Conservation (phyloP, 805 yeast species). For the Hanseniaspora taiwanica region DNA sequence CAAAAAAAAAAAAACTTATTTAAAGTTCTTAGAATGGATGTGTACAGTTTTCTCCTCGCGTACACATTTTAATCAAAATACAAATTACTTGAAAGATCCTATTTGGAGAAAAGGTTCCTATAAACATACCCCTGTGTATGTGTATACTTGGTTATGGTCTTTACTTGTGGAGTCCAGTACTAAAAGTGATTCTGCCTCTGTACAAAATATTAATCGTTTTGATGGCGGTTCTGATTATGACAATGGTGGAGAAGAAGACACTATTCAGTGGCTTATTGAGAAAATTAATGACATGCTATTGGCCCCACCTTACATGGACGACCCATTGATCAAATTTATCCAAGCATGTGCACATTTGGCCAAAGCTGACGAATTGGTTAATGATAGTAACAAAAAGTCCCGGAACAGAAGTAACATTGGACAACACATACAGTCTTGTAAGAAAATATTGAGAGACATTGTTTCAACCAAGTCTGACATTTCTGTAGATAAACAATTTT, state of each 20-base stretch:
- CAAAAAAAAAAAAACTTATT: constrained; percentile 1
- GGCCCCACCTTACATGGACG: constrained; percentile 23
- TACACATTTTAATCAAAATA: constrained; percentile 13
- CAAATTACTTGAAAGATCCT: constrained; percentile 16
- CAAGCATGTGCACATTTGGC: constrained; percentile 16
- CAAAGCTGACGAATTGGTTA: constrained; percentile 15
- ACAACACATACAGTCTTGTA: constrained; percentile 12
- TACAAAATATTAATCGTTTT: too few species aligned
- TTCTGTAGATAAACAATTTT: constrained; percentile 9
- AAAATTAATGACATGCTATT: constrained; percentile 17
- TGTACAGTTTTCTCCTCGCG: constrained; percentile 16
- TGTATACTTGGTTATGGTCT: constrained; percentile 19
- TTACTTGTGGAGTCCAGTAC: constrained; percentile 7
- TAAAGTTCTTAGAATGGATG: constrained; percentile 13
- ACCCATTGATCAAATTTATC: constrained; percentile 21
- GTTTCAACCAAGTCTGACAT: background rate
- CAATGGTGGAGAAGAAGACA: constrained; percentile 1
- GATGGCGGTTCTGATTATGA: too few species aligned
- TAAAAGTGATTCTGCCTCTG: background rate
- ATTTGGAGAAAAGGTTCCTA: constrained; percentile 20
- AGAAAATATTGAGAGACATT: constrained; percentile 11
- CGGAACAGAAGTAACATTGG: constrained; percentile 11
- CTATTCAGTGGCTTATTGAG: constrained; percentile 12
- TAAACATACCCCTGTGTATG: constrained; percentile 17
- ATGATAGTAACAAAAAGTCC: constrained; percentile 8